phyloP scores from a whole-genome alignment of 495 filamentous ascomycete genomes.

The Parathielavia hyrcaniae region DNA sequence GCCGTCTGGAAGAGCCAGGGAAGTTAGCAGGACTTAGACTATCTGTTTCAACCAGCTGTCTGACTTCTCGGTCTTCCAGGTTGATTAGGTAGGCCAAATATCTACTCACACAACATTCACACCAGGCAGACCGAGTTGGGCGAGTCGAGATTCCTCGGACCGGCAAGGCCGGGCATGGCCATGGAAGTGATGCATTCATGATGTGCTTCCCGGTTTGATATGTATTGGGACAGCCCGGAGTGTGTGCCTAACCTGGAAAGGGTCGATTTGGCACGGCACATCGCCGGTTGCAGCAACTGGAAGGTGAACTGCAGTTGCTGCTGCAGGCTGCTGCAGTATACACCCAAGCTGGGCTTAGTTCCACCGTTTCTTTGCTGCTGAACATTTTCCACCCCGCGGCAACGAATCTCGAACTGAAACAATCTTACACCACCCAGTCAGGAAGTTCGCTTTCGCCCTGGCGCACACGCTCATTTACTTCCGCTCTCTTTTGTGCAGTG shows the following conservation, averaged over 20 bases:
- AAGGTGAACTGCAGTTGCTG: conserved; percentile 10
- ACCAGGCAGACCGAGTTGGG: no score
- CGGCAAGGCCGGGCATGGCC: no score
- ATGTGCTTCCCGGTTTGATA: no score
- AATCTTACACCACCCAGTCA: not conserved
- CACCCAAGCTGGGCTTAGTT: conserved; percentile 26
- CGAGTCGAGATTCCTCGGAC: no score
- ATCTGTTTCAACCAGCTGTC: no score
- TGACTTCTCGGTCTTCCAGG: no score
- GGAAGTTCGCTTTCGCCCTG: not conserved
- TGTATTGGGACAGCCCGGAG: not conserved
- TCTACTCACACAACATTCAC: no score
- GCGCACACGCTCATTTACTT: conserved; percentile 4
- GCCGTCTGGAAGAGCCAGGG: no score
- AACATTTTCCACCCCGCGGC: conserved; percentile 6
- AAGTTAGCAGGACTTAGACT: no score
- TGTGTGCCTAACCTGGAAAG: conserved; percentile 4
- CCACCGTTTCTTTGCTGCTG: conserved; percentile 17
- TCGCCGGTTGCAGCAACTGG: not conserved
- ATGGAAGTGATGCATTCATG: no score
- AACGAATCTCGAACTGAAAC: conserved; percentile 1
- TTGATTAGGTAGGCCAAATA: no score
- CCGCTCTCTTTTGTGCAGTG: not conserved
- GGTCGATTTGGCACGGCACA: conserved; percentile 2
- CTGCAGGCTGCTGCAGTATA: conserved; percentile 22